Evolutionary conservation across 2,329 filamentous ascomycete species (phyloP), one percentile per base, ranked within the genome.

Genomic region (Blastomyces parvus): DNA sequence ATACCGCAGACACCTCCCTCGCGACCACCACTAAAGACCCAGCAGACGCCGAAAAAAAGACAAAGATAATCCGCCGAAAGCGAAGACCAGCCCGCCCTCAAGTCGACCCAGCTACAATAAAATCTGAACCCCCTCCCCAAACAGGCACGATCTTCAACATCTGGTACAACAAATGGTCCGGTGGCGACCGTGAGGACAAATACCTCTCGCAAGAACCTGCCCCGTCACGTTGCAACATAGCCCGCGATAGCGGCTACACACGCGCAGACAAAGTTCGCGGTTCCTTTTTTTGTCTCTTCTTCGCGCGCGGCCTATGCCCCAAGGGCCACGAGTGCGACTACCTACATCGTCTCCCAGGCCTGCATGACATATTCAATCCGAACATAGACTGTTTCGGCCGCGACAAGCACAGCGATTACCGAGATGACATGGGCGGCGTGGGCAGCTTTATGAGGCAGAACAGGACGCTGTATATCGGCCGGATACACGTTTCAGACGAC

Each of bases 81-180:
- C 88, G 89, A 72, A 84, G 91, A 48, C 94, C 94, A 40, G 94
- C 94, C 57, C 86, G 93, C 64, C 88, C 89, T 0, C 94, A 99
- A 78, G 88, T 97, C 71, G 94, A 99, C 72, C 86, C 91, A 1
- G 86, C 88, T 50, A 87, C 87, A 53, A 84, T 96, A 77, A 90
- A 88, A 70, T 88, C 88, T 42, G 91, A 96, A 70, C 88, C 90
- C 3, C 91, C 92, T 19, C 89, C 90, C 1, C 92, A 97, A 71
- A 97, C 93, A 0, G 94, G 94, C 61, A 96, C 90, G 0, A 91
- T 92, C 64, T 99, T 94, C 83, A 99, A 99, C 77, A 95, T 96
- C 72, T 97, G 92, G 93, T 96, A 97, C 79, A 97, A 96, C 80
- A 97, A 97, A 78, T 97, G 93, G 92, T 89, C 88, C 0, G 94